Evolutionary conservation across 179 eudicot species (phyloP), one percentile per base, ranked within the genome.

Genomic region (Heliamphora pulchella): DNA sequence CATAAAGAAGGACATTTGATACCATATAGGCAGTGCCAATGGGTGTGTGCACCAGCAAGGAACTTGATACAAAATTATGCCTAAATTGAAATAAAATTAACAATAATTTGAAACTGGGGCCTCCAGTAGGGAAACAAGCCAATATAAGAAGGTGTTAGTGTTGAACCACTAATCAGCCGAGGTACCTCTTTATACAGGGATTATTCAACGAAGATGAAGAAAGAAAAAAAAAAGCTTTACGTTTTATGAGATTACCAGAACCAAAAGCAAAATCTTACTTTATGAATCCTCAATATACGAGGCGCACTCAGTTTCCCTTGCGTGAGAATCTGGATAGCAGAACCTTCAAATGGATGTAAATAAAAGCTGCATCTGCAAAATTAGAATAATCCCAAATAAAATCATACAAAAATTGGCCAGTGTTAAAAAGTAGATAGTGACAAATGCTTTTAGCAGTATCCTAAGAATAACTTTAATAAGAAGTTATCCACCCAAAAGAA

Each of bases 241-340:
- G 20, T 10, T 76, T 76, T 3, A 75, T 43, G 62, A 76, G 41
- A 47, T 47, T 9, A 77, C 8, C 59, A 58, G 46, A 44, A 75
- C 31, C 18, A 5, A 1, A 53, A n/a, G 62, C 11, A 31, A 79
- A 66, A 70, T n/a, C 88, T 80, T 85, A 96, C 99, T 89, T 96
- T 94, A 59, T 92, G 96, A 81, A 96, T 90, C 85, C 96, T 91
- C 83, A 96, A 85, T 83, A 96, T 96, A 44, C 98, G 97, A 75
- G 98, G 98, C 43, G 99, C 99, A 83, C 98, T 96, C 84, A 96
- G 84, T 86, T 96, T 96, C 80, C 99, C 99, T 82, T 94, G 98
- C 10, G 99, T 91, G 54, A 89, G 88, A 78, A 94, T 90, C 86
- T 94, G 97, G 74, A 89, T 85, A 55, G 91, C 71, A 71, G 97